Percentiles rank a stretch among this genome's conserved stretches.
phyloP scores from a whole-genome alignment of 768 basidiomycete species.

The Termitomyces sp. region DNA sequence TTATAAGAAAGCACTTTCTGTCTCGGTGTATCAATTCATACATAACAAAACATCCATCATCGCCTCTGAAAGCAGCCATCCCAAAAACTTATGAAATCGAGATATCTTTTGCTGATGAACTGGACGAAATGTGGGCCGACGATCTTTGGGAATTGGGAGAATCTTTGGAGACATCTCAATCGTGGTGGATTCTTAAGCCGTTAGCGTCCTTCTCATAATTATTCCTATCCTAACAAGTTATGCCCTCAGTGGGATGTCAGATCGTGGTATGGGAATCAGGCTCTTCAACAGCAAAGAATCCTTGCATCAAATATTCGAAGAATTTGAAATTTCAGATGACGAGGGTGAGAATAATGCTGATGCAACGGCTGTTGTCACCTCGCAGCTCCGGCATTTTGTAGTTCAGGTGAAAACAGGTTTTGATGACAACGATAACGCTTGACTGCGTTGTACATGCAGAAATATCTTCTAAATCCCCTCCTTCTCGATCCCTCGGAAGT shows the following conservation, averaged over 20 bases:
- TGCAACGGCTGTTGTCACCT: slow-evolving; percentile 65
- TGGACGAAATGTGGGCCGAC: slow-evolving; percentile 91
- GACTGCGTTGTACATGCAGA: slow-evolving; percentile 42
- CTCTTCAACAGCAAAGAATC: slow-evolving; percentile 78
- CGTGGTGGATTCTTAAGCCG: slow-evolving; percentile 97
- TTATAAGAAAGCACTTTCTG: slow-evolving; percentile 94
- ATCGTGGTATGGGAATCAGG: slow-evolving; percentile 92
- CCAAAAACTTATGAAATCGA: slow-evolving; percentile 85
- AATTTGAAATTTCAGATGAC: slow-evolving; percentile 64
- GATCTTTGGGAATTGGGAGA: slow-evolving; percentile 86
- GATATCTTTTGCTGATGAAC: slow-evolving; percentile 86
- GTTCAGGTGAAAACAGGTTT: slow-evolving; percentile 67
- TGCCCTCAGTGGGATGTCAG: slow-evolving; percentile 76
- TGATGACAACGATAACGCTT: background rate
- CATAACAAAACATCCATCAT: slow-evolving; percentile 63
- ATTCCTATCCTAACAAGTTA: background rate
- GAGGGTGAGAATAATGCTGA: slow-evolving; percentile 38
- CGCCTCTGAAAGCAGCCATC: slow-evolving; percentile 48
- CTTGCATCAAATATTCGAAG: slow-evolving; percentile 71
- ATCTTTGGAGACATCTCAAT: slow-evolving; percentile 44
- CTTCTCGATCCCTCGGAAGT: slow-evolving; percentile 67
- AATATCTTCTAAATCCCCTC: slow-evolving; percentile 78
- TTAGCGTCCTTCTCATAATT: slow-evolving; percentile 21
- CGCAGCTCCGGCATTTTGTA: slow-evolving; percentile 93
- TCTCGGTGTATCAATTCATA: slow-evolving; percentile 72